These are phyloP conservation scores for Phytopythium kandeliae DNA, from an alignment of 352 stramenopile species.

Conservation along the genomic window DNA sequence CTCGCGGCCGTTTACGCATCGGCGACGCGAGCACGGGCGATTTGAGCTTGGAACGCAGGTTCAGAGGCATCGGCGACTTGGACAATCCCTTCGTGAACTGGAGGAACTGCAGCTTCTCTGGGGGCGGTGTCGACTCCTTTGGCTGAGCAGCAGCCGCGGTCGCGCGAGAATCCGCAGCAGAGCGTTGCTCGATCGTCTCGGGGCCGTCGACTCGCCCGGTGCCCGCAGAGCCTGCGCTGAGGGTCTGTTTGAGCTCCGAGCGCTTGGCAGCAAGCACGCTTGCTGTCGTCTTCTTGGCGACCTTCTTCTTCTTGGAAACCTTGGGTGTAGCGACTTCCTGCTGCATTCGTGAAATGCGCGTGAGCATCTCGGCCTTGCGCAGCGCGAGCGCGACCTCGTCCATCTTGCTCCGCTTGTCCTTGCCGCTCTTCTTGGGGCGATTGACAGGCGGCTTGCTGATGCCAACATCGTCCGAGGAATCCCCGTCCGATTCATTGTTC, in stretches of 20 bases:
- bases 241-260: conserved; percentile 40
- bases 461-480: background rate
- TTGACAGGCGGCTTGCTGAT: conserved; percentile 3
- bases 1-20: conserved; percentile 9
- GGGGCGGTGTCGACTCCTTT: conserved; percentile 17
- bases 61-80: conserved; percentile 32
- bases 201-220: background rate
- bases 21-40: conserved; percentile 21
- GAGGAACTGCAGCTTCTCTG: conserved; percentile 33
- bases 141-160: background rate
- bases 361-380: conserved; percentile 43
- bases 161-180: background rate
- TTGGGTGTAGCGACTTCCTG: conserved; percentile 64
- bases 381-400: conserved; percentile 35
- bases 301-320: conserved; percentile 48
- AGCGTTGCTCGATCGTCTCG: background rate
- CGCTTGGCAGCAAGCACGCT: conserved; percentile 31
- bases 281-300: conserved; percentile 22
- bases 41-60: conserved; percentile 9
- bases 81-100: conserved; percentile 33
- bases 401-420: conserved; percentile 25
- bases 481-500: background rate
- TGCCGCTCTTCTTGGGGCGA: conserved; percentile 12
- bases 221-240: conserved; percentile 11
- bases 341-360: conserved; percentile 37